A percentile compares a stretch with the other conserved stretches of the same genome.
Evolutionary conservation across 208 protist genomes (phyloP).

Genomic region (Leishmania arabica): DNA sequence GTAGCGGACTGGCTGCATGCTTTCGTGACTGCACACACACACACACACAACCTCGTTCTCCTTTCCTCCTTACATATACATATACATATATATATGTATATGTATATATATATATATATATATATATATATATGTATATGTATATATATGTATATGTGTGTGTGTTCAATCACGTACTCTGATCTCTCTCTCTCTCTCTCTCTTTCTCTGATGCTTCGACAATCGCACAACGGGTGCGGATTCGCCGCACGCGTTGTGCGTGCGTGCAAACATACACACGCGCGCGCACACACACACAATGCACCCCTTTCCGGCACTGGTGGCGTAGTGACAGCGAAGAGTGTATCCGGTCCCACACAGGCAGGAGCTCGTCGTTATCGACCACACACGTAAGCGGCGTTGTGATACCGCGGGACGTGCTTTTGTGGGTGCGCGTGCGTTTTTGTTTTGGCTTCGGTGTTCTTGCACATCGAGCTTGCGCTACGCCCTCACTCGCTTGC

Average conservation of each 20-base stretch:
- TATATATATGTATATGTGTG: too few species aligned
- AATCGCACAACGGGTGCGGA: neutral
- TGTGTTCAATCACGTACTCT: neutral
- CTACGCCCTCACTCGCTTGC: neutral
- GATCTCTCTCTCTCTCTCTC: neutral
- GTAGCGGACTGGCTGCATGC: neutral
- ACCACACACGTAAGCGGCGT: neutral
- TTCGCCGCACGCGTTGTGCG: conserved; percentile 17
- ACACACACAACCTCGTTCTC: neutral
- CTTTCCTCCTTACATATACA: too few species aligned
- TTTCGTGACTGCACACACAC: neutral
- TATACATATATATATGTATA: too few species aligned
- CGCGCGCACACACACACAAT: conserved; percentile 13
- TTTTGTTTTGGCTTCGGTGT: neutral
- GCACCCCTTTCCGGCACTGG: neutral
- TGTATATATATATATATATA: too few species aligned
- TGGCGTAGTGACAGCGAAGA: neutral
- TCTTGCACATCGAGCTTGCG: neutral
- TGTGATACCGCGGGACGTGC: neutral
- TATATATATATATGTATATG: too few species aligned
- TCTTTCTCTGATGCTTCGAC: neutral
- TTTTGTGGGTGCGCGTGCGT: neutral
- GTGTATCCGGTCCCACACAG: neutral
- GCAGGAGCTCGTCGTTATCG: neutral
- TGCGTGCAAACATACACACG: conserved; percentile 26